Percentiles rank a stretch among this genome's conserved stretches.
Conservation (phyloP, 1,284 basidiomycete species). For the Sanguinoderma infundibulare region DNA sequence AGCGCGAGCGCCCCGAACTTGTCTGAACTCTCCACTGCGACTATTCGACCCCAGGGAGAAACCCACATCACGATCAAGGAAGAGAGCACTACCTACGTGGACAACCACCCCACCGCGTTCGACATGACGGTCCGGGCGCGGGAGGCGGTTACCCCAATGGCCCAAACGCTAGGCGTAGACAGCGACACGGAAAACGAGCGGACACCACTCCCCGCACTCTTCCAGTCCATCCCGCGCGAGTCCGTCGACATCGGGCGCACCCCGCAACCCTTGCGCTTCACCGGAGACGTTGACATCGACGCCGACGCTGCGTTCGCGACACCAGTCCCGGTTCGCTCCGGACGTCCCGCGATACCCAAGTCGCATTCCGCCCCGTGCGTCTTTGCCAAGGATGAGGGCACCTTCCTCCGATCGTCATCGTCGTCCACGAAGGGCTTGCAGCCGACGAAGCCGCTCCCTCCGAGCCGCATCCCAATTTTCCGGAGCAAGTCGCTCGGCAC, state of each 20-base stretch:
- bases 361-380: not conserved
- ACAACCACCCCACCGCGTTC: not conserved
- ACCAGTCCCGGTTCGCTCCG: not conserved
- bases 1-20: not conserved
- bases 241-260: not conserved
- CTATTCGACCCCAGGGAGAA: not conserved
- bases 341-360: not conserved
- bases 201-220: conserved; percentile 1
- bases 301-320: not conserved
- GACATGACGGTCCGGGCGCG: not conserved
- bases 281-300: not conserved
- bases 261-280: not conserved
- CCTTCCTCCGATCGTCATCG: not conserved
- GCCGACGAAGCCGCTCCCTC: conserved; percentile 6
- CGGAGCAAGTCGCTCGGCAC: conserved; percentile 14
- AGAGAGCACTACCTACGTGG: no score
- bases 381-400: not conserved
- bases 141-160: not conserved
- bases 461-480: conserved; percentile 11
- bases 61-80: not conserved
- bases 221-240: not conserved
- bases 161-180: not conserved
- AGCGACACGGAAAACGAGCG: not conserved
- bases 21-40: not conserved
- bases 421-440: not conserved